A percentile compares a stretch with the other conserved stretches of the same genome.
These are phyloP conservation scores for Wickerhamomyces chaumierensis DNA, from an alignment of 805 yeast genomes.

Conservation along the genomic window DNA sequence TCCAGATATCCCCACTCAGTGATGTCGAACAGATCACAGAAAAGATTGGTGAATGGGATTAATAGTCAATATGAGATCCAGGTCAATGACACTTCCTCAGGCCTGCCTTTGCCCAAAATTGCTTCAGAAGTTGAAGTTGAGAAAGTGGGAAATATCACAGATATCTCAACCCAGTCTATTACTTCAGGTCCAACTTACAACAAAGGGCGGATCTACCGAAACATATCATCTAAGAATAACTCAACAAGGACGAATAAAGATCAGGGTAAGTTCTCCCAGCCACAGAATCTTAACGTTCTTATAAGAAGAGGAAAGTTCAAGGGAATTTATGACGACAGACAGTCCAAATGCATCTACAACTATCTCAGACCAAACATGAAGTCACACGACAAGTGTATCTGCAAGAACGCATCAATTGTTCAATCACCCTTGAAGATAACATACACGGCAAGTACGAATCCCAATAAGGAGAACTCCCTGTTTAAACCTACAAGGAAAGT, in stretches of 20 bases:
- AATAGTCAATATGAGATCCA: too few relatives aligned
- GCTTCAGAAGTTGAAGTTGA: background rate
- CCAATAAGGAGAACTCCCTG: conserved; percentile 6
- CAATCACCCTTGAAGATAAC: conserved; percentile 6
- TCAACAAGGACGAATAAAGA: too few relatives aligned
- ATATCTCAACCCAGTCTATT: background rate
- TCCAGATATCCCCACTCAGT: background rate
- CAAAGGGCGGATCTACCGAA: too few relatives aligned
- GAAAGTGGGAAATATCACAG: background rate
- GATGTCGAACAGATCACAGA: too few relatives aligned
- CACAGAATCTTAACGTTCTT: background rate
- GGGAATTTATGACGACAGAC: conserved; percentile 19
- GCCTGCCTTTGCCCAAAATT: background rate
- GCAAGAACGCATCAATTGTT: conserved; percentile 7
- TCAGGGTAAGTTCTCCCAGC: background rate
- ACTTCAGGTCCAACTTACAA: background rate
- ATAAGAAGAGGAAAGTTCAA: conserved; percentile 19
- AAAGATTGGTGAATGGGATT: too few relatives aligned
- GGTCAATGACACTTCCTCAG: too few relatives aligned
- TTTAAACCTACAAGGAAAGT: background rate
- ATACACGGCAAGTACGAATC: background rate
- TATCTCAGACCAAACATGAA: background rate
- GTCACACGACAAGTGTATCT: conserved; percentile 6
- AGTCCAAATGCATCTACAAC: conserved; percentile 11
- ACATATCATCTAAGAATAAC: background rate